phyloP scores from a whole-genome alignment of 495 filamentous ascomycete genomes.

The Penicillium cosmopolitanum region DNA sequence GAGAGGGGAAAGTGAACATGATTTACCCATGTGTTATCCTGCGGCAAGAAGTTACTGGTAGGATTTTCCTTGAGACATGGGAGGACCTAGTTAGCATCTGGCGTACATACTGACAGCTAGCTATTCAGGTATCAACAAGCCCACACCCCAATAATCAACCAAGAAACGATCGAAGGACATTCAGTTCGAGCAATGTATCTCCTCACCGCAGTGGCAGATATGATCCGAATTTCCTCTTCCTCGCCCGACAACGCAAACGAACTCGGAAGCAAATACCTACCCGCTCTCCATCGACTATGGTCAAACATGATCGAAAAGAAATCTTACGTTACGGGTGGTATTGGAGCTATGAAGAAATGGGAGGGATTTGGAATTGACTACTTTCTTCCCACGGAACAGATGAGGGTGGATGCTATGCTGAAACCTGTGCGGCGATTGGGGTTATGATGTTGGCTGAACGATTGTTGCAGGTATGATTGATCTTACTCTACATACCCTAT shows the following conservation, averaged over 20 bases:
- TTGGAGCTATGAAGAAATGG: conserved; percentile 62
- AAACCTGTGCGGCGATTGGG: conserved; percentile 65
- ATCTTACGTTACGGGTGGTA: conserved; percentile 64
- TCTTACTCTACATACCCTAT: neutral
- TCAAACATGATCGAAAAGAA: conserved; percentile 61
- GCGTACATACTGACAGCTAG: neutral
- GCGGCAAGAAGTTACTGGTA: conserved; percentile 44
- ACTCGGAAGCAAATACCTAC: conserved; percentile 20
- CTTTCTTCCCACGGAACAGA: conserved; percentile 60
- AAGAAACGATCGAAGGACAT: conserved; percentile 60
- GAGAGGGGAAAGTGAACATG: conserved; percentile 52
- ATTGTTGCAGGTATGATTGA: conserved; percentile 45
- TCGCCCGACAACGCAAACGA: conserved; percentile 21
- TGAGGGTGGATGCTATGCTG: conserved; percentile 64
- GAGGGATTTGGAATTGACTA: conserved; percentile 65
- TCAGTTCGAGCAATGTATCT: conserved; percentile 64
- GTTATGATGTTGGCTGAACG: conserved; percentile 63
- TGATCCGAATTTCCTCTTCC: conserved; percentile 27
- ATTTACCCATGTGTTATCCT: conserved; percentile 48
- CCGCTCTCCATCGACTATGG: conserved; percentile 53
- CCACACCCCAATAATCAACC: conserved; percentile 55
- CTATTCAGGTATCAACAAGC: conserved; percentile 45
- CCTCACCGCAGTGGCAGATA: conserved; percentile 43
- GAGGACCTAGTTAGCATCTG: too few relatives aligned
- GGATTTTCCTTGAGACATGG: too few relatives aligned